Percentiles rank a stretch among this genome's conserved stretches.
Conservation (phyloP, 179 eudicot species). For the Beta lomatogona region DNA sequence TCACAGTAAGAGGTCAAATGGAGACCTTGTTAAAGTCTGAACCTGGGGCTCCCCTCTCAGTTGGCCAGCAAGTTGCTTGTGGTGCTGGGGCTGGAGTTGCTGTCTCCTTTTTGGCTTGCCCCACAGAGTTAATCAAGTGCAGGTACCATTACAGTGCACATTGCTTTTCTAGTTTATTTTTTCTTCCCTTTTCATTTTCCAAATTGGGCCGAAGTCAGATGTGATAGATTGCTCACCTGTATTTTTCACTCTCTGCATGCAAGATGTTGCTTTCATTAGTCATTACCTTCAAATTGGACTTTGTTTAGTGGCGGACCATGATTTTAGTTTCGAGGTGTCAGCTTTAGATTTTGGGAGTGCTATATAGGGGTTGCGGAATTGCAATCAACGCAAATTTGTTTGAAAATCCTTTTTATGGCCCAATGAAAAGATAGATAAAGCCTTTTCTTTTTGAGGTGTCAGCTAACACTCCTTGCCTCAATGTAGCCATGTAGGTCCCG, state of each 20-base stretch:
- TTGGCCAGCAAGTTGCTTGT: constrained; percentile 68
- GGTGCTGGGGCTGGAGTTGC: constrained; percentile 98
- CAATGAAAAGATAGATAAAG: too few relatives aligned
- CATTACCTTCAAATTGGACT: too few relatives aligned
- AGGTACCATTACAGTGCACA: constrained; percentile 43
- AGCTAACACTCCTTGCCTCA: too few relatives aligned
- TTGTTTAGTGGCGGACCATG: too few relatives aligned
- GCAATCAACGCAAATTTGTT: too few relatives aligned
- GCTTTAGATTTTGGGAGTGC: too few relatives aligned
- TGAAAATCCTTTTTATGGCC: too few relatives aligned
- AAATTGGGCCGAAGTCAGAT: background rate
- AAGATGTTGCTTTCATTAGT: background rate
- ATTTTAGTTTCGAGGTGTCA: too few relatives aligned
- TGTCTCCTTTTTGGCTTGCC: constrained; percentile 82
- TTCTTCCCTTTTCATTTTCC: background rate
- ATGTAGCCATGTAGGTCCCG: too few relatives aligned
- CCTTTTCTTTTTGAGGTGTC: too few relatives aligned
- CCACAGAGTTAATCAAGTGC: constrained; percentile 92
- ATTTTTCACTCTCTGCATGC: background rate
- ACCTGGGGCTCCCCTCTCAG: constrained; percentile 71
- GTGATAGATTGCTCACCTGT: background rate
- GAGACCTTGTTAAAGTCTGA: constrained; percentile 64
- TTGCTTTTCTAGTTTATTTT: background rate
- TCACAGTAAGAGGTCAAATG: constrained; percentile 88
- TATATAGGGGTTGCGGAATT: too few relatives aligned